Conservation (phyloP, 2,329 filamentous ascomycete species). For the Diaporthe citrichinensis region DNA sequence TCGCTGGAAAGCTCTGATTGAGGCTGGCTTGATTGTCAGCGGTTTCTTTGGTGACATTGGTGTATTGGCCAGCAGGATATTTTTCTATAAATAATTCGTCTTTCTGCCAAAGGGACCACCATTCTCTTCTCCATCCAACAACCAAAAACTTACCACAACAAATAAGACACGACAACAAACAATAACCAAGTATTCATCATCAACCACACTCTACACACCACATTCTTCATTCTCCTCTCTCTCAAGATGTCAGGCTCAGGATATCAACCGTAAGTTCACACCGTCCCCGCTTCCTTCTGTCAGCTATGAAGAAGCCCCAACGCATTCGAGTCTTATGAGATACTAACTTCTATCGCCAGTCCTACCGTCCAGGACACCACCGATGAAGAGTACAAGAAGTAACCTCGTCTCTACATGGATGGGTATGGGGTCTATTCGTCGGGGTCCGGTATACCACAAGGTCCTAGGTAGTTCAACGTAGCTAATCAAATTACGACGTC, state of each 20-base stretch:
- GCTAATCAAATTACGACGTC: background rate
- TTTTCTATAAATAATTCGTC: background rate
- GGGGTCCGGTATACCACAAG: background rate
- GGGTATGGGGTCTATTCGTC: background rate
- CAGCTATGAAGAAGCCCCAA: background rate
- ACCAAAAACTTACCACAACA: background rate
- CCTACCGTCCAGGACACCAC: conserved; percentile 18
- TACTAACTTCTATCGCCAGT: background rate
- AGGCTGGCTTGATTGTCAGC: background rate
- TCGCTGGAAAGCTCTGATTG: background rate
- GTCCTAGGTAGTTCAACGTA: background rate
- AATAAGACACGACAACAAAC: background rate
- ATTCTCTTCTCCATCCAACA: background rate
- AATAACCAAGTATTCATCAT: background rate
- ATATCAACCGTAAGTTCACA: conserved; percentile 16
- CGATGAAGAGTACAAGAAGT: conserved; percentile 26
- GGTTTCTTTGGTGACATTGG: background rate
- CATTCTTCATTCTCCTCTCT: background rate
- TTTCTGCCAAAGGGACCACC: background rate
- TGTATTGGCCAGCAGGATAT: background rate
- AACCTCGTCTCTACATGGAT: background rate
- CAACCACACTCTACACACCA: background rate
- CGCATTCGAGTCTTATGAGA: background rate
- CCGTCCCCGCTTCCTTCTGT: background rate
- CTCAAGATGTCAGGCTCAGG: conserved; percentile 4